phyloP scores from a whole-genome alignment of 1,139 yeast species.

The Scheffersomyces segobiensis region DNA sequence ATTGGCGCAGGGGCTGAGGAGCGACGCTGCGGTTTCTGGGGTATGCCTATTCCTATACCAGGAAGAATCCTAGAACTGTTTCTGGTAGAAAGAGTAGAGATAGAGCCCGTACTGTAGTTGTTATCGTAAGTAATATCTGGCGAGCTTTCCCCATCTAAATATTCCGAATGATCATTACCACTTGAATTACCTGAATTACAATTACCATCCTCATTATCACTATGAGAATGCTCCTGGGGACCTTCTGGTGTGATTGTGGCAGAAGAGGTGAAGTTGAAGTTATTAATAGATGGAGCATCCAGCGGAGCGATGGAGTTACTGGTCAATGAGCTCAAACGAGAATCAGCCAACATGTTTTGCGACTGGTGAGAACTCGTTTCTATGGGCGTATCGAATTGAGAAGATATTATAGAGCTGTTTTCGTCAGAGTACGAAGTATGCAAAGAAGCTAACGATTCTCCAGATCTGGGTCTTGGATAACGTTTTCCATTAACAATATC shows the following conservation, averaged over 20 bases:
- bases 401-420: conserved; percentile 32
- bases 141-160: neutral
- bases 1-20: neutral
- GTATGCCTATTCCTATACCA: neutral
- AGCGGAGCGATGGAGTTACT: conserved; percentile 29
- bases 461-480: conserved; percentile 31
- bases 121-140: neutral
- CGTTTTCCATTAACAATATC: conserved; percentile 8
- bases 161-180: neutral
- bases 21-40: neutral
- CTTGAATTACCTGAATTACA: neutral
- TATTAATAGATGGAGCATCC: conserved; percentile 21
- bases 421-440: conserved; percentile 40
- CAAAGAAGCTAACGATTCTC: conserved; percentile 38
- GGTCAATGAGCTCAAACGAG: conserved; percentile 42
- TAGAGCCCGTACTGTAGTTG: neutral
- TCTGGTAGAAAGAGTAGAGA: neutral
- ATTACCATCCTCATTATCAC: neutral
- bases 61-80: neutral
- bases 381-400: conserved; percentile 31
- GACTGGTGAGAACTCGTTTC: neutral
- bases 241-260: neutral
- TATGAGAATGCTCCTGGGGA: neutral
- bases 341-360: conserved; percentile 20
- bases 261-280: conserved; percentile 6